Evolutionary conservation across 2,329 filamentous ascomycete genomes (phyloP), one percentile per base, ranked within the genome.

Genomic region (Ceratocystis cubensis): DNA sequence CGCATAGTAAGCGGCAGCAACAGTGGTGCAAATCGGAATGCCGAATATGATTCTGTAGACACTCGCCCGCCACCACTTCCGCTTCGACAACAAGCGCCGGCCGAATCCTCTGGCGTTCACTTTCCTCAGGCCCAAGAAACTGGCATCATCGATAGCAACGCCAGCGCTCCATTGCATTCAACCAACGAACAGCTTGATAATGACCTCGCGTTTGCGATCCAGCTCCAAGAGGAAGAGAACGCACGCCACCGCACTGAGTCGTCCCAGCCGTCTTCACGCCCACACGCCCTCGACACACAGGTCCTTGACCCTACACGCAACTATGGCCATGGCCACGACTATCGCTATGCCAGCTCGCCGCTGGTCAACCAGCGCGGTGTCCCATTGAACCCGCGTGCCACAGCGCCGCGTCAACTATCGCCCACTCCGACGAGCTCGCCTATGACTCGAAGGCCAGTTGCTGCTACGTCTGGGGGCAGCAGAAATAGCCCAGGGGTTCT

Each of bases 141-240:
- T 25, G 61, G 61, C 20, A 48, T 63, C 25, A 48, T 63, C 5
- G 44, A 45, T 8, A 7, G 61, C 33, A 30, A 28, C 28, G 4
- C 17, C 33, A 64, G 59, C 28, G 63, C 57, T 6, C 75, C 77
- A 30, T 78, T 77, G 1, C 86, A 84, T 85, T 83, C 82, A 0
- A 82, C 84, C 0, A 76, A 80, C 70, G 80, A 87, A 76, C 82
- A 95, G 78, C 85, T 96, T 76, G 92, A 96, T 71, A 85, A 92
- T 68, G 89, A 94, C 69, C 77, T 96, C 37, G 94, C 94, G 0
- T 81, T 97, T 2, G 92, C 93, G 0, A 80, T 99, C 5, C 94
- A 97, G 73, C 82, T 96, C 0, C 93, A 97, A 74, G 94, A 97
- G 72, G 91, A 96, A 73, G 93, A 97, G 74, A 91, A 96, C 70